Percentiles rank a stretch among this genome's conserved stretches.
phyloP scores from a whole-genome alignment of 306 rosid genomes.

The Bauhinia variegata region DNA sequence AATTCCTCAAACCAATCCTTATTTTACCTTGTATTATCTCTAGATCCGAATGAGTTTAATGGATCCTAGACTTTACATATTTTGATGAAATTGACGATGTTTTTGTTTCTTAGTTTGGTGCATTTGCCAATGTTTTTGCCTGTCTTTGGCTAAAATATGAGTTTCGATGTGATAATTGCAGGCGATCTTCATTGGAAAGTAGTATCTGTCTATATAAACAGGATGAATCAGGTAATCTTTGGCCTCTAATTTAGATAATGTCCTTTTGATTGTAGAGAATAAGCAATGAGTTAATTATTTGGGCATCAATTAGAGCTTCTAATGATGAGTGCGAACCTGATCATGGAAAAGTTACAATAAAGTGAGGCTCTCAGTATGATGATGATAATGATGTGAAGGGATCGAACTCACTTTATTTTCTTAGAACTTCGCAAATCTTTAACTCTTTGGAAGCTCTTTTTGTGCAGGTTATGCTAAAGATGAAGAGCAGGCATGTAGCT shows the following conservation, averaged over 20 bases:
- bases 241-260: not conserved
- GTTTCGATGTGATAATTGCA: constrained; percentile 40
- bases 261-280: constrained; percentile 8
- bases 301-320: constrained; percentile 49
- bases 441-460: constrained; percentile 51
- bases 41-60: too few relatives aligned
- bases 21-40: too few relatives aligned
- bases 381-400: constrained; percentile 53
- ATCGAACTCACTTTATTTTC: constrained; percentile 35
- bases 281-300: constrained; percentile 45
- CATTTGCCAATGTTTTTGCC: not conserved
- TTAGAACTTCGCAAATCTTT: constrained; percentile 39
- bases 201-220: constrained; percentile 83
- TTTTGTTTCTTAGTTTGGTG: too few relatives aligned
- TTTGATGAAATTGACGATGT: not conserved
- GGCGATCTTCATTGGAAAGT: constrained; percentile 98
- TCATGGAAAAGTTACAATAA: constrained; percentile 37
- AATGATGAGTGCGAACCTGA: constrained; percentile 46
- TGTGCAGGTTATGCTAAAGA: constrained; percentile 90
- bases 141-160: too few relatives aligned
- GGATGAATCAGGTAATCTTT: constrained; percentile 68
- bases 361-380: constrained; percentile 43
- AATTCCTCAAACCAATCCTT: not conserved
- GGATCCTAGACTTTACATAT: not conserved
- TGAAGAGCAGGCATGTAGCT: constrained; percentile 99